Conservation (phyloP, 495 filamentous ascomycete genomes). For the Poronia punctata region DNA sequence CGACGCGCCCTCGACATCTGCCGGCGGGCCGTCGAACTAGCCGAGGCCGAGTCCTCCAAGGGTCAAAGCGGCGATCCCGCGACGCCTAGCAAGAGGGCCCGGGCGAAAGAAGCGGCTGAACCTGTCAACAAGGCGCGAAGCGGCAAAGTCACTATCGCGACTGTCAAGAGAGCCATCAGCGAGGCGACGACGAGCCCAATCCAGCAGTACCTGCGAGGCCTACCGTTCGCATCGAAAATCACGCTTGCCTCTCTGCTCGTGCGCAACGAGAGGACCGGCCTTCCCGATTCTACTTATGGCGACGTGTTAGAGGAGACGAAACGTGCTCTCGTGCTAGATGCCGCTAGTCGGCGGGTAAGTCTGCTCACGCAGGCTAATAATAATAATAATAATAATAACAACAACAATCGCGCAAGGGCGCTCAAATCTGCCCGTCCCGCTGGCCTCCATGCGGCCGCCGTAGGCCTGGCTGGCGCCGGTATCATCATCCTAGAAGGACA, state of each 20-base stretch:
- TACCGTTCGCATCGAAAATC: constrained; percentile 76
- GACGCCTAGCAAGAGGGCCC: constrained; percentile 34
- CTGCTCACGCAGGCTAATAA: constrained; percentile 14
- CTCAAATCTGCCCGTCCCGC: constrained; percentile 39
- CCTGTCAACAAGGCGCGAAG: constrained; percentile 10
- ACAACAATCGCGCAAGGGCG: constrained; percentile 1
- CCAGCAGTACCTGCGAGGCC: constrained; percentile 74
- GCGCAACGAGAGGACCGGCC: constrained; percentile 71
- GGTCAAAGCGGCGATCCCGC: constrained; percentile 23
- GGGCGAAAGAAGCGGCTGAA: constrained; percentile 9
- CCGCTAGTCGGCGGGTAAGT: constrained; percentile 34
- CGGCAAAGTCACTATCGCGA: constrained; percentile 78
- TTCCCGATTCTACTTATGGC: constrained; percentile 80
- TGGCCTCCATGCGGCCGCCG: constrained; percentile 64
- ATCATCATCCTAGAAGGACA: constrained; percentile 74
- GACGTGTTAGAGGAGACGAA: constrained; percentile 89
- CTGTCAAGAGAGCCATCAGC: constrained; percentile 86
- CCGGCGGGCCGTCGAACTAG: constrained; percentile 88
- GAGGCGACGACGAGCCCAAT: constrained; percentile 90
- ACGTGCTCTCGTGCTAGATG: constrained; percentile 59
- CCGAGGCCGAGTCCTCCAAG: constrained; percentile 61
- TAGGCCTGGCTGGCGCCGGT: constrained; percentile 79
- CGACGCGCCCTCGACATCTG: constrained; percentile 92
- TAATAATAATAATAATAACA: constrained; percentile 2
- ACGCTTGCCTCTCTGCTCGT: constrained; percentile 76